phyloP scores from a whole-genome alignment of 257 asterid genomes.

The Perilla frutescens region DNA sequence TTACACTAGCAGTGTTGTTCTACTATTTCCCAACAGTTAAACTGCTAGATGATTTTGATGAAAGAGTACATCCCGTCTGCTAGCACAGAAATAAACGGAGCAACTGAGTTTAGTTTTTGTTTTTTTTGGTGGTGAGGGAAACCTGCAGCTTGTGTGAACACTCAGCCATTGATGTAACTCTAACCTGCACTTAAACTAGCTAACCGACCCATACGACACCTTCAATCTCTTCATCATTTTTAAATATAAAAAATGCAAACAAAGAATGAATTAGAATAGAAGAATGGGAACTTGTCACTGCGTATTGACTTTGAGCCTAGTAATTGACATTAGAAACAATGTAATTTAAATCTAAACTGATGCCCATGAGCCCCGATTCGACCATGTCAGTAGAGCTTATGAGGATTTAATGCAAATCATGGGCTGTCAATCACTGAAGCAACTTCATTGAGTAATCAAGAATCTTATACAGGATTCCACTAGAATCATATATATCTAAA shows the following conservation, averaged over 20 bases:
- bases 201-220: neutral
- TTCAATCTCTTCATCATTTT: constrained; percentile 9
- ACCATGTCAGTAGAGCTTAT: neutral
- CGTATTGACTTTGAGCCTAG: neutral
- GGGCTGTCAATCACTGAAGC: neutral
- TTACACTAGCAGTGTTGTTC: neutral
- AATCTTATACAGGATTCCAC: constrained; percentile 7
- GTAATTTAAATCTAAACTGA: neutral
- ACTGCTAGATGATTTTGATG: neutral
- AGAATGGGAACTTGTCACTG: no score
- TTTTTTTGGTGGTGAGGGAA: no score
- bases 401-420: neutral
- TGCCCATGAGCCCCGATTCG: neutral
- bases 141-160: no score
- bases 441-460: constrained; percentile 7
- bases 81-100: neutral
- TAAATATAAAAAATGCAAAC: neutral
- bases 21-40: neutral
- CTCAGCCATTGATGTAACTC: no score
- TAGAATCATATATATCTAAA: neutral
- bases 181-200: no score
- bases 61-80: no score
- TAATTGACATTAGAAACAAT: neutral
- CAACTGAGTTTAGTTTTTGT: no score
- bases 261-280: neutral